Conservation (phyloP, 805 yeast species). For the Ogataea parapolymorpha region DNA sequence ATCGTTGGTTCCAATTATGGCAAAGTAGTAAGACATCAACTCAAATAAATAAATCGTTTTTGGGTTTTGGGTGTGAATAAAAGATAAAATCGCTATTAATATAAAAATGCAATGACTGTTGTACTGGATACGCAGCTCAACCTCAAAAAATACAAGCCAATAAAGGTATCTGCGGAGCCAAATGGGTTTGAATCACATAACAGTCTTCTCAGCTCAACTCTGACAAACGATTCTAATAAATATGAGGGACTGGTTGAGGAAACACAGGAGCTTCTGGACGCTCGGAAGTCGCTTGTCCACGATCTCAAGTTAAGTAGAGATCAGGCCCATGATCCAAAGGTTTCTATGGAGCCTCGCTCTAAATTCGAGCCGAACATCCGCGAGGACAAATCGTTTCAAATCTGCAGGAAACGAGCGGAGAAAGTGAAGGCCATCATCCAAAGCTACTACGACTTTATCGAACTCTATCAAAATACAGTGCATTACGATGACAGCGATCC, state of each 20-base stretch:
- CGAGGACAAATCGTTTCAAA: constrained; percentile 27
- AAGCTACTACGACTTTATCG: constrained; percentile 47
- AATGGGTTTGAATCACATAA: constrained; percentile 3
- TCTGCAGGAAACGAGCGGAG: constrained; percentile 45
- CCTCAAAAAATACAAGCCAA: constrained; percentile 17
- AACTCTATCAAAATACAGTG: constrained; percentile 36
- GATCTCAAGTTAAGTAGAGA: constrained; percentile 2
- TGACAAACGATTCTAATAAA: constrained; percentile 5
- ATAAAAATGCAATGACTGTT: constrained; percentile 7
- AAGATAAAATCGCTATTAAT: neutral
- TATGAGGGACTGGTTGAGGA: constrained; percentile 7
- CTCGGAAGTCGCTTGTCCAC: constrained; percentile 6
- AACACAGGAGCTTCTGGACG: constrained; percentile 5
- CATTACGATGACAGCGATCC: constrained; percentile 21
- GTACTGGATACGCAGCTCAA: constrained; percentile 16
- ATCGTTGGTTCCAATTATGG: constrained; percentile 84
- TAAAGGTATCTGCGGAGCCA: neutral
- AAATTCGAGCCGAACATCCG: neutral
- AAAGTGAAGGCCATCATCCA: constrained; percentile 46
- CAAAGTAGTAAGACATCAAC: constrained; percentile 77
- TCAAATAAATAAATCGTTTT: neutral
- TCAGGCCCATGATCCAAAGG: neutral
- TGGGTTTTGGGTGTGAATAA: constrained; percentile 4
- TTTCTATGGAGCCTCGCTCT: neutral
- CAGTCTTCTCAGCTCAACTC: constrained; percentile 6